Evolutionary conservation across 352 stramenopile species (phyloP).

Genomic region (Halophytophthora batemanensis): DNA sequence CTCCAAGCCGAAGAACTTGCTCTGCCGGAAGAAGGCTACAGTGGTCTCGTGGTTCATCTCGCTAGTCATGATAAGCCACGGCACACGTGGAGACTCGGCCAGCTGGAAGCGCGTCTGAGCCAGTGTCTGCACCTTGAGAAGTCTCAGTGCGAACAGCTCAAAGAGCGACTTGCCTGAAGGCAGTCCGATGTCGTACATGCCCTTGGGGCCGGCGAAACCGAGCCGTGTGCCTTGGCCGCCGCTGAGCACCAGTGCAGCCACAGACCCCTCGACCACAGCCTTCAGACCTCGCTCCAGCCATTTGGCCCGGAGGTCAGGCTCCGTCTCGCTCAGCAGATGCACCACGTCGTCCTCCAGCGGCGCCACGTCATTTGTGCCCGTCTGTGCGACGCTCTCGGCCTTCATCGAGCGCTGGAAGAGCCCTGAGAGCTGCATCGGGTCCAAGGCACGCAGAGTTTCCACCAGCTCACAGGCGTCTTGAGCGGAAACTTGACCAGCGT

Average conservation of each 20-base stretch:
- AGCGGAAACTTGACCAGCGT: slow-evolving; percentile 27
- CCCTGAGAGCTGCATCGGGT: slow-evolving; percentile 28
- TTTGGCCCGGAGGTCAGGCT: slow-evolving; percentile 19
- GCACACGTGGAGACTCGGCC: slow-evolving; percentile 39
- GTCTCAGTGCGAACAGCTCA: slow-evolving; percentile 87
- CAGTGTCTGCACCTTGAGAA: slow-evolving; percentile 70
- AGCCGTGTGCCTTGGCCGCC: slow-evolving; percentile 95
- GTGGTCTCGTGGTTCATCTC: slow-evolving; percentile 96
- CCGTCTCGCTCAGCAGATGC: slow-evolving; percentile 30
- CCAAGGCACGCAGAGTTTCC: slow-evolving; percentile 29
- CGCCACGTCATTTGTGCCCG: slow-evolving; percentile 23
- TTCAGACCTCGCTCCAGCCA: slow-evolving; percentile 52
- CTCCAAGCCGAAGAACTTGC: slow-evolving; percentile 91
- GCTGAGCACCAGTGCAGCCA: slow-evolving; percentile 89
- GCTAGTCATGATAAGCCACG: slow-evolving; percentile 95
- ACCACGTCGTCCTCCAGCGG: slow-evolving; percentile 41
- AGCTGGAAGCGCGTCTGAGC: slow-evolving; percentile 22
- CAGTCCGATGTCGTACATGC: slow-evolving; percentile 91
- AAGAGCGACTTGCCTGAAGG: slow-evolving; percentile 92
- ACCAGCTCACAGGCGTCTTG: slow-evolving; percentile 34
- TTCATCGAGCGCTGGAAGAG: slow-evolving; percentile 38
- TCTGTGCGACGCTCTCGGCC: slow-evolving; percentile 18
- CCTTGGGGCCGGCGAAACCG: slow-evolving; percentile 93
- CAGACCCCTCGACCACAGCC: slow-evolving; percentile 74
- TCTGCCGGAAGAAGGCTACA: slow-evolving; percentile 84